Conservation (phyloP, 106 monocot genomes). For the Dactylorhiza incarnata region DNA sequence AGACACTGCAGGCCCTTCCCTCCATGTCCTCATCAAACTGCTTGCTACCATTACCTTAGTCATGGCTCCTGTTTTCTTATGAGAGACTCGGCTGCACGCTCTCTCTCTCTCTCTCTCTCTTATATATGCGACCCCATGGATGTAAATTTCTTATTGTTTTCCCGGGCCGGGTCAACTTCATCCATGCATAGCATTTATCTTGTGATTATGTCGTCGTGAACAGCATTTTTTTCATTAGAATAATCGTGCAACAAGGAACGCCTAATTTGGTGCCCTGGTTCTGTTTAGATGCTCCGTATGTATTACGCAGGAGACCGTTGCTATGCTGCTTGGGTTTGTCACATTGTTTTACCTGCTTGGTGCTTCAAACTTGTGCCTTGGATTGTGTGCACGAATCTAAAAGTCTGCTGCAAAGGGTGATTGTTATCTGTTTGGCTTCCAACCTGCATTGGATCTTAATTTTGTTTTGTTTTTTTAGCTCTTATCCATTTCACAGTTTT, state of each 20-base stretch:
- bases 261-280: background rate
- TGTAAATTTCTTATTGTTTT: slow-evolving; percentile 1
- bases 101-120: background rate
- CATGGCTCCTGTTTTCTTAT: slow-evolving; percentile 96
- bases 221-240: background rate
- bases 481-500: too few species aligned
- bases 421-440: too few species aligned
- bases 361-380: background rate
- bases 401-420: too few species aligned
- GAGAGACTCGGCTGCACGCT: slow-evolving; percentile 8
- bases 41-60: slow-evolving; percentile 95
- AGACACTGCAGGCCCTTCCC: slow-evolving; percentile 93
- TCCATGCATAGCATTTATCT: background rate
- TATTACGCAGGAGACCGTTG: background rate
- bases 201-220: background rate
- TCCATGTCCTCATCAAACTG: slow-evolving; percentile 98
- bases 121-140: background rate
- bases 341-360: background rate
- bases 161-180: background rate
- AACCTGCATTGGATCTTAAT: too few species aligned
- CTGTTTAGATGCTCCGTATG: background rate
- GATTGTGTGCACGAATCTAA: background rate
- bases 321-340: background rate
- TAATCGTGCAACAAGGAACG: background rate
- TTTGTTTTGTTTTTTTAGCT: too few species aligned